Evolutionary conservation across 371 early-diverging fungal species (phyloP), one percentile per base, ranked within the genome.

Genomic region (Rhizomucor pusillus): DNA sequence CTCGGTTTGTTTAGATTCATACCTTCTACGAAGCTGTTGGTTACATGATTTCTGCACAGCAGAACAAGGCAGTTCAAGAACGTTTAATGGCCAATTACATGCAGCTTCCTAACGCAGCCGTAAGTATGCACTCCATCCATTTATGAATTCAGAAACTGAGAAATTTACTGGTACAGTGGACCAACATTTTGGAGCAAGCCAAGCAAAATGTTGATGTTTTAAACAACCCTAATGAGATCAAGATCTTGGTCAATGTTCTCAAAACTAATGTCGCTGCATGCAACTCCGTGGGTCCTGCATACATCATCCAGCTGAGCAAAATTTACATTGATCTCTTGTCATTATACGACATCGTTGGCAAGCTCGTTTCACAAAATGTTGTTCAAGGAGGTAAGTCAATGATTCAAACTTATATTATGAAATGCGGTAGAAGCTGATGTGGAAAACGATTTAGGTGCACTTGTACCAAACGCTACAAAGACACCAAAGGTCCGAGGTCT

Each of bases 21-120:
- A 94, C 94, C 4, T 97, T 98, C 71, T 97, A 95, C 67, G 97
- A 97, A 71, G 96, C 97, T 20, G 89, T 95, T 43, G 98, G 98
- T 22, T 86, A 92, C 66, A 95, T 98, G 89, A 92, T 98, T 43
- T 83, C 92, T 36, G 91, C 96, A 3, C 94, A 96, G 62, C 78
- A 84, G 22, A 86, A 89, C 44, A 65, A 79, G 20, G 59, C 60
- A 20, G 69, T 75, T 16, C 95, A 92, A 69, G 91, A 90, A 54
- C 80, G 88, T 47, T 70, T 96, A 48, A 90, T 98, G 54, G 61
- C 57, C 34, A 88, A 88, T 35, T 84, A 90, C 25, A 97, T 98
- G 97, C 84, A 86, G 51, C 69, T 88, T 0, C 93, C 97, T 6
- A 98, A 98, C 71, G 71, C 63, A 43, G 82, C 86, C 22, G 89